Base-by-base conservation (phyloP, 176 grass and related monocot genomes). In the Dendrocalamus sinicus region DNA sequence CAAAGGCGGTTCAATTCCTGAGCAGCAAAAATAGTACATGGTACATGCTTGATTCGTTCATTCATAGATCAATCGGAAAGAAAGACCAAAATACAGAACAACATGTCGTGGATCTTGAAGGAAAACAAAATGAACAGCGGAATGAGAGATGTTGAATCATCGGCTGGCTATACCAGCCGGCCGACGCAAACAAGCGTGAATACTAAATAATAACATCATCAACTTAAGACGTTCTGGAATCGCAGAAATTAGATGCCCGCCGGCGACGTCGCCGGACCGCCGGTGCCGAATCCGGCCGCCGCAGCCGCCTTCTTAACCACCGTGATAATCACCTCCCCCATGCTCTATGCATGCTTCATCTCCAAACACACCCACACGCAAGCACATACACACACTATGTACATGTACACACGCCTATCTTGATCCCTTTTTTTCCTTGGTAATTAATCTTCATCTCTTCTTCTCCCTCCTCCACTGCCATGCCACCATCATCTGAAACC, bases 161-260 rank as follows among this genome's bases (percentile, higher is more conserved):
- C 67, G 80, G 35, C 46, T 67, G 43, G 77, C 44, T 12, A 51
- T 2, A 65, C 9, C 60, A 50, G 16, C 59, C 77, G 19, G 57
- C 61, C 12, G 47, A 81, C 32, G 65, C 8, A 55, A 55, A 57
- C 65, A 19, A 67, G 45, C 30, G 9, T 41, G 39, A 82, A 45
- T 15, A 52, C 39, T 24, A 20, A 43, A 48, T 67, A 72, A 65
- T 44, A 52, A 47, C 66, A 84, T 72, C 66, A 78, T 72, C 73
- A 17, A 72, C 84, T 72, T 52, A 32, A 68, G 19, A 57, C 59
- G 12, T 76, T 51, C 79, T 78, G 66, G 58, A 87, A 74, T 83
- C 48, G 79, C 58, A 16, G 79, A 73, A 87, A 90, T 72, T 72
- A 72, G 83, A 30, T 11, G 13, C 30, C 30, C 13, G 6, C 14